phyloP scores from a whole-genome alignment of 345 rosid species.

The Acer yangbiense region DNA sequence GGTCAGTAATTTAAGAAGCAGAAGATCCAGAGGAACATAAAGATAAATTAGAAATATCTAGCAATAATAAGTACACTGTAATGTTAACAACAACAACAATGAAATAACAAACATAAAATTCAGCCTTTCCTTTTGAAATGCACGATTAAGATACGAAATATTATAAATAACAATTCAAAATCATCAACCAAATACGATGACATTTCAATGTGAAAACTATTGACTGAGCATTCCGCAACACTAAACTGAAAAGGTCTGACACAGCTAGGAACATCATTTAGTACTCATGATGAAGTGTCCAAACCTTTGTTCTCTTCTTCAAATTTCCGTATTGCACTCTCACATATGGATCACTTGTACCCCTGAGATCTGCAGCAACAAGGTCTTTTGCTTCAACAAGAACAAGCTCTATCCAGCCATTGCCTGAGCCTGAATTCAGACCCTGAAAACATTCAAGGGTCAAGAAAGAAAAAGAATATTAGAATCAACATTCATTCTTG shows the following conservation, averaged over 20 bases:
- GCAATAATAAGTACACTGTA: background rate
- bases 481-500: background rate
- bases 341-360: conserved; percentile 98
- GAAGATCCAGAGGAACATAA: background rate
- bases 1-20: background rate
- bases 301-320: conserved; percentile 88
- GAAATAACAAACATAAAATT: background rate
- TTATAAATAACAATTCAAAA: background rate
- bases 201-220: background rate
- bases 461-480: conserved; percentile 13
- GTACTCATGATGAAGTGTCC: conserved; percentile 3
- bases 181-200: background rate
- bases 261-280: conserved; percentile 2
- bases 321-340: conserved; percentile 83
- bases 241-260: background rate
- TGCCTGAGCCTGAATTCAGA: conserved; percentile 39
- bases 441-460: conserved; percentile 45
- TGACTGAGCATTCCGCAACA: background rate
- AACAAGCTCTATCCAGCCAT: conserved; percentile 88
- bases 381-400: conserved; percentile 89
- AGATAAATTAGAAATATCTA: background rate
- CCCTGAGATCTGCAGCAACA: conserved; percentile 90
- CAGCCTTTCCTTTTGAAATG: background rate
- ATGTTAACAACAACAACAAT: background rate
- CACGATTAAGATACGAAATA: background rate